Evolutionary conservation across 2,329 filamentous ascomycete genomes (phyloP).

Genomic region (Paraphoma sp.): DNA sequence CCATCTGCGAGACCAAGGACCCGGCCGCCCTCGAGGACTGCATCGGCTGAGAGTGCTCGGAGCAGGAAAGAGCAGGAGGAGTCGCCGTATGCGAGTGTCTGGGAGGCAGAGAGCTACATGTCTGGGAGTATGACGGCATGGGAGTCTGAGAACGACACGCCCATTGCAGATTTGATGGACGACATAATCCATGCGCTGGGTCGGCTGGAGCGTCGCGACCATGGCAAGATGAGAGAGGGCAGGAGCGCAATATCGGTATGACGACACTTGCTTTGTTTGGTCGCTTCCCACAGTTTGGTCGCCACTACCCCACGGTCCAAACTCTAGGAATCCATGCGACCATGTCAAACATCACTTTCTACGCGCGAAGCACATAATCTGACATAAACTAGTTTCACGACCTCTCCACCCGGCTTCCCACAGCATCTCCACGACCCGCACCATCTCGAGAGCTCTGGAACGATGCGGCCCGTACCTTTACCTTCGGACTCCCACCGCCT

Average conservation of each 20-base stretch:
- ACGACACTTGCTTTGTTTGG: slow-evolving; percentile 35
- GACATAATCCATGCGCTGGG: slow-evolving; percentile 37
- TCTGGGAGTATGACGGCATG: slow-evolving; percentile 24
- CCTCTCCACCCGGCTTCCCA: slow-evolving; percentile 25
- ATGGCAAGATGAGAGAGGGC: slow-evolving; percentile 21
- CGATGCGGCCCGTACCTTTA: slow-evolving; percentile 22
- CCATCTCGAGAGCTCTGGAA: slow-evolving; percentile 36
- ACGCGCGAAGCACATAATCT: slow-evolving; percentile 19
- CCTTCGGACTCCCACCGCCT: slow-evolving; percentile 43
- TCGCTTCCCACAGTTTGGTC: slow-evolving; percentile 26
- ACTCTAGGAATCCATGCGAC: slow-evolving; percentile 7
- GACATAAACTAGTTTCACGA: slow-evolving; percentile 33
- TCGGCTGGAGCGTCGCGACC: slow-evolving; percentile 35
- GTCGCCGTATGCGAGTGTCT: slow-evolving; percentile 7
- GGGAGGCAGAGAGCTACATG: slow-evolving; percentile 19
- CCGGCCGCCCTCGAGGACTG: slow-evolving; percentile 43
- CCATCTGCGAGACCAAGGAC: slow-evolving; percentile 44
- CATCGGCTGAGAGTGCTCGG: slow-evolving; percentile 34
- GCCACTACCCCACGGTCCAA: slow-evolving; percentile 10
- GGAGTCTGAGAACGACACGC: slow-evolving; percentile 32
- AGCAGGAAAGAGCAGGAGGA: slow-evolving; percentile 18
- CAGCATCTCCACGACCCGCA: slow-evolving; percentile 19
- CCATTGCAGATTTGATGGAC: slow-evolving; percentile 30
- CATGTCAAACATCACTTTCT: slow-evolving; percentile 4
- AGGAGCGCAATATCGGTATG: slow-evolving; percentile 41